Evolutionary conservation across 768 basidiomycete species (phyloP).

Genomic region (Brasilioporus rufonigricans): DNA sequence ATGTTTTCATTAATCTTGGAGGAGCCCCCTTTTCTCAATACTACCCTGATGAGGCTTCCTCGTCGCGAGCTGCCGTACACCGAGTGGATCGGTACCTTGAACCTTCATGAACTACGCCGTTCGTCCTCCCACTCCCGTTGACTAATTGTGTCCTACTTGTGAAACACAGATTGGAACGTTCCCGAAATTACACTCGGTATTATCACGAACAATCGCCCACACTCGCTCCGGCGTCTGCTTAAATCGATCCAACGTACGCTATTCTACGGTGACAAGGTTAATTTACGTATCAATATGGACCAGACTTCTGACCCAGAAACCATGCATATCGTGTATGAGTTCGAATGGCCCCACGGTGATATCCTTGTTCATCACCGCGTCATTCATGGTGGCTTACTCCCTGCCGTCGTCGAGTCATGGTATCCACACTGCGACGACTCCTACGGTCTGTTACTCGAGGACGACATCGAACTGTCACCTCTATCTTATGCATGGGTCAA

Average conservation of each 20-base stretch:
- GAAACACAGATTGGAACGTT: constrained; percentile 63
- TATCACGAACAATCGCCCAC: constrained; percentile 75
- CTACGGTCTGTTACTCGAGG: constrained; percentile 80
- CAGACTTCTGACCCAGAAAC: constrained; percentile 69
- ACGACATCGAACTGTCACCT: constrained; percentile 83
- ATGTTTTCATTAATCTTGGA: constrained; percentile 19
- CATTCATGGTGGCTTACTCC: constrained; percentile 74
- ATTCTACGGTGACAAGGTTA: constrained; percentile 69
- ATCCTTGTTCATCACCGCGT: constrained; percentile 68
- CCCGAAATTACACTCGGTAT: constrained; percentile 69
- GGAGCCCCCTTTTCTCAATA: constrained; percentile 22
- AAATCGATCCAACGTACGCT: constrained; percentile 53
- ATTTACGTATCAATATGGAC: constrained; percentile 71
- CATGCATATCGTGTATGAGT: constrained; percentile 44
- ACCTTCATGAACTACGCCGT: constrained; percentile 44
- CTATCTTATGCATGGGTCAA: constrained; percentile 86
- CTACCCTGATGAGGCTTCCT: constrained; percentile 44
- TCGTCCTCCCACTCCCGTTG: constrained; percentile 13
- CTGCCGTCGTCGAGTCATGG: constrained; percentile 89
- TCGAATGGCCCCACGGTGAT: constrained; percentile 60
- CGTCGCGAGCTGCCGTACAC: constrained; percentile 47
- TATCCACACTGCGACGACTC: constrained; percentile 71
- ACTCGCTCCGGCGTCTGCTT: constrained; percentile 66
- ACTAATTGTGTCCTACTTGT: constrained; percentile 1
- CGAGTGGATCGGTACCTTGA: constrained; percentile 62